Evolutionary conservation across 768 basidiomycete species (phyloP).

Genomic region (Russula dissimulans): DNA sequence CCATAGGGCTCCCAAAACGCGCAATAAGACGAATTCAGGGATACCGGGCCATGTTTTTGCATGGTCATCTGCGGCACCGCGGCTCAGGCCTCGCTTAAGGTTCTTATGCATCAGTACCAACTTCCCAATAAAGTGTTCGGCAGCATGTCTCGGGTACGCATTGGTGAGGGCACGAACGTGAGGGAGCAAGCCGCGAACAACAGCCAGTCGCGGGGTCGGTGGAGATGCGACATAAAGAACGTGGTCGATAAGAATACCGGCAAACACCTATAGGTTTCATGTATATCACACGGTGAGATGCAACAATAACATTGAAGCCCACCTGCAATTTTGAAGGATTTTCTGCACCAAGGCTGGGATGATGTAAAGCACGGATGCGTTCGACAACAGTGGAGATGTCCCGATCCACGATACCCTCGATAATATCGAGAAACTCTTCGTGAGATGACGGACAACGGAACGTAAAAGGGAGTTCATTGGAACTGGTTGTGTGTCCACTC

Average conservation of each 20-base stretch:
- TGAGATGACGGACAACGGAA: conserved; percentile 84
- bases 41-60: conserved; percentile 85
- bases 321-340: conserved; percentile 94
- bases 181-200: conserved; percentile 59
- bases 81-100: conserved; percentile 69
- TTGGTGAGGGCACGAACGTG: conserved; percentile 73
- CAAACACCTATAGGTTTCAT: conserved; percentile 44
- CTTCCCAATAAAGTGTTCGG: conserved; percentile 73
- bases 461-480: conserved; percentile 78
- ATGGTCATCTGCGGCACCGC: conserved; percentile 47
- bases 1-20: conserved; percentile 77
- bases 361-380: conserved; percentile 83
- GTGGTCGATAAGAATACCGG: conserved; percentile 79
- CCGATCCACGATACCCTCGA: conserved; percentile 59
- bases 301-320: conserved; percentile 18
- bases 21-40: conserved; percentile 72
- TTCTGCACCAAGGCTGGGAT: conserved; percentile 83
- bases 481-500: not conserved
- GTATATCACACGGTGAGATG: conserved; percentile 2
- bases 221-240: conserved; percentile 65
- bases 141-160: conserved; percentile 72
- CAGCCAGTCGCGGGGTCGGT: conserved; percentile 47
- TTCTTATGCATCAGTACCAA: conserved; percentile 91
- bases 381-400: conserved; percentile 77
- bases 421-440: conserved; percentile 80